Evolutionary conservation across 1,284 basidiomycete species (phyloP), one percentile per base, ranked within the genome.

Genomic region (Afroboletus lepidellus): DNA sequence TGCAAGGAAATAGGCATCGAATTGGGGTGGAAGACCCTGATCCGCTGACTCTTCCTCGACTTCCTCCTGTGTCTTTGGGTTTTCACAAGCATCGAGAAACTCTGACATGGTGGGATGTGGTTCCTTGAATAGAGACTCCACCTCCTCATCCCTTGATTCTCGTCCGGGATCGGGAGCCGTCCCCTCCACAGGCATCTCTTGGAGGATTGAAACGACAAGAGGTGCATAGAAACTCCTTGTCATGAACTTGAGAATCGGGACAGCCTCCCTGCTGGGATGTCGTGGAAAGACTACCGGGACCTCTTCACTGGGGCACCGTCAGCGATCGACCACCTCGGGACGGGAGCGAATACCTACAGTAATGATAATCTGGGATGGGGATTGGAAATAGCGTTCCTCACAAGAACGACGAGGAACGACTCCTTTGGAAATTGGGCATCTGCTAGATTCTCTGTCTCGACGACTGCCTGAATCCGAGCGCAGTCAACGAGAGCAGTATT

Each of bases 201-300:
- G 34, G n/a, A 29, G 33, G 13, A 55, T n/a, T 12, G 53, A 45
- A n/a, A 55, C 21, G 8, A 55, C 11, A 18, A 56, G 38, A 3
- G 54, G 44, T 15, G 18, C 44, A 32, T 39, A 23, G 29, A 55
- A 30, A 13, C 15, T 24, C 30, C 33, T 55, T 6, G 13, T 21
- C 37, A 51, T 50, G 32, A 50, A 55, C 3, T 50, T 50, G 15
- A 55, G 39, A n/a, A 56, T 45, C 5, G 32, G 53, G 8, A 56
- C 39, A 0, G 39, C 8, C 21, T 56, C 47, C 2, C 54, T 47
- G 11, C 48, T 52, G 29, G 39, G 44, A 56, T 56, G 55, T 9
- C 44, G 44, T 13, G 54, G 55, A 27, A 56, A 23, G 21, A 44
- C 44, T 4, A 52, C 55, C 0, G 55, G 54, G 11, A 52, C 25